Percentiles rank a stretch among this genome's conserved stretches.
Conservation (phyloP, 2,329 filamentous ascomycete species). For the Claviceps monticola region DNA sequence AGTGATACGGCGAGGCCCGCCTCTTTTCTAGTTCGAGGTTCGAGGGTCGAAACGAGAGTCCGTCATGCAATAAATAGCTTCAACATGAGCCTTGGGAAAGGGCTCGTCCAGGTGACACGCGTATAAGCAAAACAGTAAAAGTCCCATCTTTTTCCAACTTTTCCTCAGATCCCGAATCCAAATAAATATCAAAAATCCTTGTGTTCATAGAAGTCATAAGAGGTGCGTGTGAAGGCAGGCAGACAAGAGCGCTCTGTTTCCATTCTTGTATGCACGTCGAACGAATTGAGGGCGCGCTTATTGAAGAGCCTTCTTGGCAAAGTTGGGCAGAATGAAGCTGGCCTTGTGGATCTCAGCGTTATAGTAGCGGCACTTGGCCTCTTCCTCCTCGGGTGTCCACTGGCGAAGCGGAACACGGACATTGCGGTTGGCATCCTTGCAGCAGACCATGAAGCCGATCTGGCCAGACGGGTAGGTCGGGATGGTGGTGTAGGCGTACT, state of each 20-base stretch:
- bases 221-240: too few species aligned
- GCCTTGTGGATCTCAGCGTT: constrained; percentile 94
- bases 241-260: background rate
- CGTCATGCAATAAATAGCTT: too few species aligned
- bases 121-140: too few species aligned
- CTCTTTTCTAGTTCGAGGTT: too few species aligned
- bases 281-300: constrained; percentile 16
- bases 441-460: constrained; percentile 99
- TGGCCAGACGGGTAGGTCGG: constrained; percentile 97
- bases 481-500: constrained; percentile 99
- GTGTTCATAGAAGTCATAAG: too few species aligned
- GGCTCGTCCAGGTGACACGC: too few species aligned
- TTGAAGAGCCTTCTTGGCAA: constrained; percentile 65
- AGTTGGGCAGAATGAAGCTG: constrained; percentile 83
- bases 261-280: constrained; percentile 1
- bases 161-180: too few species aligned
- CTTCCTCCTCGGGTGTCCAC: constrained; percentile 80
- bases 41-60: too few species aligned
- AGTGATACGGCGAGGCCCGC: too few species aligned
- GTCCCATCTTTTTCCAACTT: too few species aligned
- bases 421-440: constrained; percentile 77
- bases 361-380: constrained; percentile 91
- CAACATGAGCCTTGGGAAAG: too few species aligned
- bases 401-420: constrained; percentile 71
- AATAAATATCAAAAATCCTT: too few species aligned